Conservation (phyloP, 2,329 filamentous ascomycete species). For the Seiridium unicorne region DNA sequence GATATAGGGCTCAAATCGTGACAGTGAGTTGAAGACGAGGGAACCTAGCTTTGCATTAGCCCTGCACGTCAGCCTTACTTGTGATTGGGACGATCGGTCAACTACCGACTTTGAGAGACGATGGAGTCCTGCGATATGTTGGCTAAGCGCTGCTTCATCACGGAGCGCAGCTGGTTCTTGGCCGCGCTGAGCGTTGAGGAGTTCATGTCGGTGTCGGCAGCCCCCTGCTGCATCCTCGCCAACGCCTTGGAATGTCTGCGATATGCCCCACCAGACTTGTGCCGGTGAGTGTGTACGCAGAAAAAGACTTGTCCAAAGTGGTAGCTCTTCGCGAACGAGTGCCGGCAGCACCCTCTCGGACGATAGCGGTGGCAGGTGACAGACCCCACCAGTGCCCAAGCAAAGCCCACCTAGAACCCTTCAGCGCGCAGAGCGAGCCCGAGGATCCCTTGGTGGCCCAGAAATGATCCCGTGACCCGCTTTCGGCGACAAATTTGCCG, state of each 20-base stretch:
- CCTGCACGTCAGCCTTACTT: neutral
- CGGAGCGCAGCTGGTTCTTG: slow-evolving; percentile 73
- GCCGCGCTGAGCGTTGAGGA: slow-evolving; percentile 53
- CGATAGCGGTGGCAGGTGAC: neutral
- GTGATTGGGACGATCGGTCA: neutral
- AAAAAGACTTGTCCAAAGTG: too few species aligned
- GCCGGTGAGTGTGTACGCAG: too few species aligned
- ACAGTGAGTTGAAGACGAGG: slow-evolving; percentile 62
- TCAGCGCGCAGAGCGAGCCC: neutral
- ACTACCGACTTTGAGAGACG: slow-evolving; percentile 64
- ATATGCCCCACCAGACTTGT: neutral
- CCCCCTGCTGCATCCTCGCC: slow-evolving; percentile 1
- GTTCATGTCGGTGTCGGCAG: slow-evolving; percentile 22
- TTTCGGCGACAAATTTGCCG: neutral
- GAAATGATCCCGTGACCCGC: neutral
- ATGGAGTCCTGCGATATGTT: slow-evolving; percentile 61
- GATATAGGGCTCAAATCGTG: slow-evolving; percentile 70
- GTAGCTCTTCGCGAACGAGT: too few species aligned
- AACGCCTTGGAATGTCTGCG: neutral
- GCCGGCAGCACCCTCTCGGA: too few species aligned
- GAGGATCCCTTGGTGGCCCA: neutral
- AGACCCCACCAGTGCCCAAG: neutral
- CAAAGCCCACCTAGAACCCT: neutral
- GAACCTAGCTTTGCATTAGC: slow-evolving; percentile 48
- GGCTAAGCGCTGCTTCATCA: slow-evolving; percentile 67